A percentile compares a stretch with the other conserved stretches of the same genome.
Conservation (phyloP, 192 early-diverging fungal species). For the Piromyces finnis region DNA sequence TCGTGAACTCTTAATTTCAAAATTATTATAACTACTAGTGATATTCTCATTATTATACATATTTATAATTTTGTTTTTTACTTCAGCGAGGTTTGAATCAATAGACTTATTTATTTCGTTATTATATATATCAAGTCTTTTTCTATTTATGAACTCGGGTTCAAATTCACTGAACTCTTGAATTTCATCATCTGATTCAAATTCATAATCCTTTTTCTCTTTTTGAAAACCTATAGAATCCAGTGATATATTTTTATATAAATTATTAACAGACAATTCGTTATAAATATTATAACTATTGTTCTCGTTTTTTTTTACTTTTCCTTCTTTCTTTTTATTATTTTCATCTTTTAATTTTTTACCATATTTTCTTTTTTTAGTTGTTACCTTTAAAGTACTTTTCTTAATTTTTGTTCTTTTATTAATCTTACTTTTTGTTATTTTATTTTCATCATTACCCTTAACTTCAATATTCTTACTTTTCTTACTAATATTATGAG, state of each 20-base stretch:
- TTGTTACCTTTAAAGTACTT: background rate
- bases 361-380: background rate
- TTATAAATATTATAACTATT: background rate
- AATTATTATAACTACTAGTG: too few relatives aligned
- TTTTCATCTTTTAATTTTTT: background rate
- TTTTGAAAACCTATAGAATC: background rate
- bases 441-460: too few relatives aligned
- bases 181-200: background rate
- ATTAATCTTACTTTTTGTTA: too few relatives aligned
- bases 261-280: background rate
- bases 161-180: background rate
- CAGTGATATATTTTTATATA: background rate
- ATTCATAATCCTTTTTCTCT: background rate
- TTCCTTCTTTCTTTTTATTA: background rate
- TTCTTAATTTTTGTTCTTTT: background rate
- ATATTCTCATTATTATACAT: too few relatives aligned
- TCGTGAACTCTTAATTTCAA: too few relatives aligned
- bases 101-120: too few relatives aligned
- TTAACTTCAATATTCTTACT: too few relatives aligned
- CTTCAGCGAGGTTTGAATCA: too few relatives aligned
- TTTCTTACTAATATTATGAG: too few relatives aligned
- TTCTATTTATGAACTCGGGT: background rate
- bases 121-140: too few relatives aligned
- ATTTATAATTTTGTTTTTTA: too few relatives aligned
- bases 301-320: background rate